Evolutionary conservation across 2,329 filamentous ascomycete species (phyloP).

Genomic region (Xylaria digitata): DNA sequence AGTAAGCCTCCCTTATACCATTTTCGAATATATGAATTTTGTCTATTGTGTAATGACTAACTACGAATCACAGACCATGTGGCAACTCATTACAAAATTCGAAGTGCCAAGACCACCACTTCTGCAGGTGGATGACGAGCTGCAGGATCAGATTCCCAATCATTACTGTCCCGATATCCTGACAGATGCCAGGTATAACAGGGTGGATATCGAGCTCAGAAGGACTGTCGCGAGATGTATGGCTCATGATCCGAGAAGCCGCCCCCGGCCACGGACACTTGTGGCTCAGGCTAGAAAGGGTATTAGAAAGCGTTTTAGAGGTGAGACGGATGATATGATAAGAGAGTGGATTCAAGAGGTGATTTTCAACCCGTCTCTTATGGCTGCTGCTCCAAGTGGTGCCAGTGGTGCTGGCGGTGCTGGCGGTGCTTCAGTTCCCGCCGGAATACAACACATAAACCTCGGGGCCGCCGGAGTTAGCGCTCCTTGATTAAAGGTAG

Average conservation of each 20-base stretch:
- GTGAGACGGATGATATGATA: neutral
- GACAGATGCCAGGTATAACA: neutral
- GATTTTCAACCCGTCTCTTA: neutral
- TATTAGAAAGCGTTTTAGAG: neutral
- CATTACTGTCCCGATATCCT: neutral
- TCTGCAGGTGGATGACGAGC: neutral
- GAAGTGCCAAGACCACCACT: neutral
- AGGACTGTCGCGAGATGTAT: neutral
- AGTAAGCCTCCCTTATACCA: neutral
- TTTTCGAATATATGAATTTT: too few relatives aligned
- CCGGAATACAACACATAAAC: neutral
- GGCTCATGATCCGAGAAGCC: neutral
- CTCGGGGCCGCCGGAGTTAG: neutral
- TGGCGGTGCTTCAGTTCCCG: neutral
- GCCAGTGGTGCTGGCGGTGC: neutral
- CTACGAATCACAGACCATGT: neutral
- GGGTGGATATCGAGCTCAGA: neutral
- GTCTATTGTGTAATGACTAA: too few relatives aligned
- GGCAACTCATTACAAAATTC: constrained; percentile 1
- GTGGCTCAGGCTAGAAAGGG: neutral
- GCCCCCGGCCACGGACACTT: neutral
- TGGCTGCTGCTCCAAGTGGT: too few relatives aligned
- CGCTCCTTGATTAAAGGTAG: too few relatives aligned
- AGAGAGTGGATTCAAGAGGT: neutral
- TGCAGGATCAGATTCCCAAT: neutral